Base-by-base conservation (phyloP, 345 rosid genomes). In the Pugionium cornutum region DNA sequence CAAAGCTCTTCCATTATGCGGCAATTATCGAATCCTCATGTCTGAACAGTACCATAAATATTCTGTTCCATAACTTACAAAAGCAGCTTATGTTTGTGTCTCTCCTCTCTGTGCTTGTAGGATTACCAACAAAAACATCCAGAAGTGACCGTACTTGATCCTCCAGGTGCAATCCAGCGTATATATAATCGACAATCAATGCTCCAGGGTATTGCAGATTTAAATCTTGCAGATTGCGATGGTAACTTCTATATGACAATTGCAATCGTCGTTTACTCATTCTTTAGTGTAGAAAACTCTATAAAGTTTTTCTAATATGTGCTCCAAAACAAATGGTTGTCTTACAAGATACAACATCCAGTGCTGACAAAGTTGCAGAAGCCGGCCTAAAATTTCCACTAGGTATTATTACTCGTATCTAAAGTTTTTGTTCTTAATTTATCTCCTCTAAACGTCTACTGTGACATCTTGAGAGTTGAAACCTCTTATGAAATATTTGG, bases 351-450 rank as follows among this genome's bases (percentile, higher is more conserved):
- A 72, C 87, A 48, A 77, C 64, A 29, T 82, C 94, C 64, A 89
- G 84, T 47, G 87, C 84, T 1, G 77, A 67, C 51, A 76, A 75
- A 80, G 97, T 86, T 45, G 69, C 62, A 7, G 75, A 74, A 74
- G 97, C 95, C 58, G 96, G 94, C 69, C 77, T 89, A 44, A 89
- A 75, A 75, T 78, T 89, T 53, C 98, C 97, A 47, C 72, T 89
- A 63, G 98, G 98, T 92, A 82, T 28, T 10, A 2, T 2, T 33
- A 0, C n/a, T 5, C 2, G 7, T 2, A 28, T 63, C 27, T 18
- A 30, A 27, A 25, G 40, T 37, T 2, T 5, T 42, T 10, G 27
- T 28, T 44, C 48, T 55, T 8, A 56, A 35, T 54, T 6, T 36
- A 28, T 36, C 10, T 4, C 10, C 52, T 4, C 10, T 10, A 10